phyloP scores from a whole-genome alignment of 2,329 filamentous ascomycete species.

The Talaromyces atroroseus region DNA sequence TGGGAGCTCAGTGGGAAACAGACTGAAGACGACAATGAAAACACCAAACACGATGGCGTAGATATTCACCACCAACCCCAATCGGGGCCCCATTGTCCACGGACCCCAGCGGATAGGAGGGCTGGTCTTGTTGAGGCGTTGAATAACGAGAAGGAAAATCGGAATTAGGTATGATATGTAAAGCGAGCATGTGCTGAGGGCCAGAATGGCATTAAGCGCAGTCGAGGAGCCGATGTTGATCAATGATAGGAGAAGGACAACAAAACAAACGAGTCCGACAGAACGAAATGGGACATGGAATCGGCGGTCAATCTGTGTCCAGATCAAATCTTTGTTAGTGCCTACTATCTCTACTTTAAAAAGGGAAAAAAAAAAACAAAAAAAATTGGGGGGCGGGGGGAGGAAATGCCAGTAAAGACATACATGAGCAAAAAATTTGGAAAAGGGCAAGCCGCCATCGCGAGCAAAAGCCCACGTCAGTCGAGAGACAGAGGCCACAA shows the following conservation, averaged over 20 bases:
- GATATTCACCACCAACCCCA: constrained; percentile 25
- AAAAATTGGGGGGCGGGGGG: no score
- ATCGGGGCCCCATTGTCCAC: constrained; percentile 18
- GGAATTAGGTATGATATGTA: constrained; percentile 38
- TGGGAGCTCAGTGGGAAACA: constrained; percentile 23
- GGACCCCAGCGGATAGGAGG: constrained; percentile 21
- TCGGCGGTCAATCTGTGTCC: constrained; percentile 19
- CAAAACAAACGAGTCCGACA: constrained; percentile 28
- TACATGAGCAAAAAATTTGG: constrained; percentile 19
- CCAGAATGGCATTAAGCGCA: constrained; percentile 36
- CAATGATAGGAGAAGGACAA: constrained; percentile 31
- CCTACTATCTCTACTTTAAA: no score
- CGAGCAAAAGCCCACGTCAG: constrained; percentile 48
- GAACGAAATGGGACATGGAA: constrained; percentile 32
- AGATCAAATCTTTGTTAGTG: not conserved
- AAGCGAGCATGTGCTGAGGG: constrained; percentile 34
- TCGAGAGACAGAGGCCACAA: constrained; percentile 44
- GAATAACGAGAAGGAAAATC: constrained; percentile 30
- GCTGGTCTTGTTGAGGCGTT: constrained; percentile 23
- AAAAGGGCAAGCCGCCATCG: constrained; percentile 42
- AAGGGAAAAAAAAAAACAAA: no score
- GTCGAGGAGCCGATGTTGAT: constrained; percentile 37
- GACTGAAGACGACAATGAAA: constrained; percentile 28
- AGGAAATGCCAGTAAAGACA: no score
- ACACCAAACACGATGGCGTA: constrained; percentile 30